Percentiles rank a stretch among this genome's conserved stretches.
Evolutionary conservation across 1,139 yeast genomes (phyloP).

Genomic region (Saccharomyces pastorianus): DNA sequence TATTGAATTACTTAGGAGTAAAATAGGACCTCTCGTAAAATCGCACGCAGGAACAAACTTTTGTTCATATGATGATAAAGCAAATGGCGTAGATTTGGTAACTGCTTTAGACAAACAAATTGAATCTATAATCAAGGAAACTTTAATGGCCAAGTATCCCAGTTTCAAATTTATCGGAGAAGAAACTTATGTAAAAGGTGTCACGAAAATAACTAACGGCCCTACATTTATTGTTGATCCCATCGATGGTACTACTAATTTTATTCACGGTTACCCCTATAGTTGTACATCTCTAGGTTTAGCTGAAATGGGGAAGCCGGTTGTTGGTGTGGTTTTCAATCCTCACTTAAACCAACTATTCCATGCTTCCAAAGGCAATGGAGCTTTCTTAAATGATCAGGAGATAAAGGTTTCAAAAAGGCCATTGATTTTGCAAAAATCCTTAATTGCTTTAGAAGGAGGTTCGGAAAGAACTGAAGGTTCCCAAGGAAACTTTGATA

Average conservation of each 20-base stretch:
- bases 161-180: conserved; percentile 49
- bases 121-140: conserved; percentile 39
- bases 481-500: conserved; percentile 38
- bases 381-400: conserved; percentile 42
- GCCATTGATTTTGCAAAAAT: conserved; percentile 39
- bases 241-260: conserved; percentile 57
- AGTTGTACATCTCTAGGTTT: conserved; percentile 53
- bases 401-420: conserved; percentile 21
- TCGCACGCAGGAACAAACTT: conserved; percentile 38
- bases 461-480: conserved; percentile 47
- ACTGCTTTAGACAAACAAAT: conserved; percentile 51
- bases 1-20: conserved; percentile 40
- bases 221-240: conserved; percentile 61
- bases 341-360: conserved; percentile 45
- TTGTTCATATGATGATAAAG: conserved; percentile 44
- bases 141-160: conserved; percentile 37
- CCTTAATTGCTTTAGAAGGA: conserved; percentile 48
- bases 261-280: conserved; percentile 50
- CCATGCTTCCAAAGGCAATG: conserved; percentile 46
- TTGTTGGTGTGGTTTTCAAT: conserved; percentile 54
- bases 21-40: conserved; percentile 44
- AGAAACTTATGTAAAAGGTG: conserved; percentile 44
- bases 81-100: conserved; percentile 50
- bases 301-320: conserved; percentile 39
- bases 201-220: conserved; percentile 37